Evolutionary conservation across 768 basidiomycete genomes (phyloP).

Genomic region (Dioszegia aurantiaca): DNA sequence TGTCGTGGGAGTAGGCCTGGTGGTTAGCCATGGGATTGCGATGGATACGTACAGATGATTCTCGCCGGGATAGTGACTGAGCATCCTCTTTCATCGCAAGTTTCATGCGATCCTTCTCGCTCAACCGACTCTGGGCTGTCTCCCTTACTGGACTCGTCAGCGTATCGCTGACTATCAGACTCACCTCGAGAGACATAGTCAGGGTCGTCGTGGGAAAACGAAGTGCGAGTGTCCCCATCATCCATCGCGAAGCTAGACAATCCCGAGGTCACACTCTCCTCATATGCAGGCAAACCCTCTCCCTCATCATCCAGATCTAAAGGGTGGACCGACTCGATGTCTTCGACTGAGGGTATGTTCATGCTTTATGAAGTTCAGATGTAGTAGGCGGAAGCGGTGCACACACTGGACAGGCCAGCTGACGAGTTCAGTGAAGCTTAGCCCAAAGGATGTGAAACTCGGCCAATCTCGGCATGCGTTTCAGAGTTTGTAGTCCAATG

Average conservation of each 20-base stretch:
- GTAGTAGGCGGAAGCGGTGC: neutral
- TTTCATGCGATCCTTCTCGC: neutral
- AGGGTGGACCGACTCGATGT: slow-evolving; percentile 4
- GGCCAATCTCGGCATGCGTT: neutral
- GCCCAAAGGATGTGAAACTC: neutral
- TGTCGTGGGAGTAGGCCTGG: neutral
- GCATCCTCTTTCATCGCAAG: neutral
- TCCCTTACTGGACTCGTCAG: neutral
- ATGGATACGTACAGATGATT: too few species aligned
- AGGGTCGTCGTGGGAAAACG: too few species aligned
- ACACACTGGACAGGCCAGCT: neutral
- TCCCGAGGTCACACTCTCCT: slow-evolving; percentile 11
- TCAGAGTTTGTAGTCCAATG: neutral
- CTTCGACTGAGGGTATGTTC: slow-evolving; percentile 1
- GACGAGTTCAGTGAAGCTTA: neutral
- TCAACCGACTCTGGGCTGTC: neutral
- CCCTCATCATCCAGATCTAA: slow-evolving; percentile 10
- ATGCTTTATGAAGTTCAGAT: neutral
- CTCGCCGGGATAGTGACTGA: too few species aligned
- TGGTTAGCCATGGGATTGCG: neutral
- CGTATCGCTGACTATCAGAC: neutral
- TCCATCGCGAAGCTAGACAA: neutral
- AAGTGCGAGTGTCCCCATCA: neutral
- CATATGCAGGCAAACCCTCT: slow-evolving; percentile 14
- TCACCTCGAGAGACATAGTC: neutral